Conservation (phyloP, 2,329 filamentous ascomycete genomes). For the Stachybotrys echinatus region DNA sequence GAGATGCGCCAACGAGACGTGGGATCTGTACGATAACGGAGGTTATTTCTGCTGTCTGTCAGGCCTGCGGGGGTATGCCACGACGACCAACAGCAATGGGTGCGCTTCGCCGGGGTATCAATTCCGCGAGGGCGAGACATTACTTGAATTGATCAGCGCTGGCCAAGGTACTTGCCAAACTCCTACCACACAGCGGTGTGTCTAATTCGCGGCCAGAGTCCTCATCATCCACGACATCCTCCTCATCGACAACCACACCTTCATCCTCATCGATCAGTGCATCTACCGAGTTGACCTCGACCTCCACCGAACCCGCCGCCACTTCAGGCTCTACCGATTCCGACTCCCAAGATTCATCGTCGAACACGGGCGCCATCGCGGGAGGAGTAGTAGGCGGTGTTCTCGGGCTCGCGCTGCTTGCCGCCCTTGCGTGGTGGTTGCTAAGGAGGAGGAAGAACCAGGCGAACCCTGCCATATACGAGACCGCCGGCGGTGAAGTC, state of each 20-base stretch:
- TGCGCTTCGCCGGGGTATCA: neutral
- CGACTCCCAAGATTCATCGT: neutral
- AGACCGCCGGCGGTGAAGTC: too few species aligned
- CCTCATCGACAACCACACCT: neutral
- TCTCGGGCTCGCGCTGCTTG: neutral
- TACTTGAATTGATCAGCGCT: neutral
- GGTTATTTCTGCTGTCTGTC: neutral
- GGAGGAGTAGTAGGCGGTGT: neutral
- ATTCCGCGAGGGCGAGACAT: neutral
- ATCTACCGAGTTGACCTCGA: too few species aligned
- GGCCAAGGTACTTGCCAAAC: neutral
- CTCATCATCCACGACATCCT: neutral
- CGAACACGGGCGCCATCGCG: neutral
- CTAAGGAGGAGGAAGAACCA: neutral
- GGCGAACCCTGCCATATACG: too few species aligned
- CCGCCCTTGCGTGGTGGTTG: neutral
- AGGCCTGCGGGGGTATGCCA: neutral
- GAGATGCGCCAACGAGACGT: neutral
- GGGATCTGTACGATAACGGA: constrained; percentile 1
- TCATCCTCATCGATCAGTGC: too few species aligned
- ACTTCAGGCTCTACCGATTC: neutral
- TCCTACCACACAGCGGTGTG: neutral
- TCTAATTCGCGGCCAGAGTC: neutral
- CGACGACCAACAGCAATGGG: neutral
- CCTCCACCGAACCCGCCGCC: neutral